Evolutionary conservation across 768 basidiomycete species (phyloP), one percentile per base, ranked within the genome.

Genomic region (Pisolithus marmoratus): DNA sequence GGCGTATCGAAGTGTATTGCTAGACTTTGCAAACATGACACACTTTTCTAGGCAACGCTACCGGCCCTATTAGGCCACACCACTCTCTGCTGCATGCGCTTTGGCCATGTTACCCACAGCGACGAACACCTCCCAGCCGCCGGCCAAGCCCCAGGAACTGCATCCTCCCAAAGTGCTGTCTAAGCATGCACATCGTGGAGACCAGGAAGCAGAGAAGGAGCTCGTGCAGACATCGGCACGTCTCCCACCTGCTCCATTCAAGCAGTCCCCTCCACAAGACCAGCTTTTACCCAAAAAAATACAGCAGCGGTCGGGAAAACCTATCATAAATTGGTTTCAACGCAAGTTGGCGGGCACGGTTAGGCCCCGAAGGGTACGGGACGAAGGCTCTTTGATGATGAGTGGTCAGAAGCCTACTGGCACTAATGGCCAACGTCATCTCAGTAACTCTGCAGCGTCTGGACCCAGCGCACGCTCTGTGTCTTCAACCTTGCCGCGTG

Each of bases 321-420:
- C 90, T 8, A 85, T 93, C 59, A 84, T 93, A 60, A 87, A 89
- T 59, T 93, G 90, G 90, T 83, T 93, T 54, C 90, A 92, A 62
- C 82, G 88, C 57, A 93, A 93, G 67, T 75, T 93, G 14, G 84
- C 83, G 34, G 87, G 87, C 23, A 78, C 84, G 20, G 81, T 74
- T 36, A 81, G 78, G 54, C 60, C 72, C 20, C 83, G 84, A 66
- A 76, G 83, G 50, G 69, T 66, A 15, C 67, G 70, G 9, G 73
- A 75, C 44, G 64, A 60, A 45, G 58, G 48, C 34, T n/a, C 43
- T 45, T 45, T 27, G 37, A 26, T 38, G 19, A n/a, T 60, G 49
- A 51, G 46, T 23, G 42, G 53, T 42, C 26, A 47, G 27, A 60
- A 57, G 29, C 55, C 56, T 48, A 14, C 53, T 41, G 24, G 48